Evolutionary conservation across 2,329 filamentous ascomycete genomes (phyloP).

Genomic region (Aureobasidium musti): DNA sequence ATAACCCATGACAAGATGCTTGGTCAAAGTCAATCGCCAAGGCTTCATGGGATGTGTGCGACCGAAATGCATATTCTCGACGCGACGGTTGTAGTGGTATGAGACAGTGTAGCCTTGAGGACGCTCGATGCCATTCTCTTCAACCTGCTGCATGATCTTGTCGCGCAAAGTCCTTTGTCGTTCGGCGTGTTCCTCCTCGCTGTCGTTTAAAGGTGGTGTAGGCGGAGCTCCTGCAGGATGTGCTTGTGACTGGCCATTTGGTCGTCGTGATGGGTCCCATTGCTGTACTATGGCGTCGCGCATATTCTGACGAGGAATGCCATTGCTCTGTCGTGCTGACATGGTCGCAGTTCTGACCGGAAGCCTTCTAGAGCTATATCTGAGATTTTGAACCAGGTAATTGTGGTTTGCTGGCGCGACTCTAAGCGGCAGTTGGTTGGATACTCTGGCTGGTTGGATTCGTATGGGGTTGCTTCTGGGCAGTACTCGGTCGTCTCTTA

Average conservation of each 20-base stretch:
- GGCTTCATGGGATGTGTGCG: conserved; percentile 99
- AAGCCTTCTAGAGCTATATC: background rate
- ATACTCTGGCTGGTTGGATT: background rate
- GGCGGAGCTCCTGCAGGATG: conserved; percentile 31
- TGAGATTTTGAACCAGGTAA: background rate
- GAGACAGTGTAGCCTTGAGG: conserved; percentile 90
- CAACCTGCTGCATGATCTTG: conserved; percentile 55
- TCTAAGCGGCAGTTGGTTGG: background rate
- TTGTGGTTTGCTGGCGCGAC: conserved; percentile 17
- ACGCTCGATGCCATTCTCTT: conserved; percentile 68
- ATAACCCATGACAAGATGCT: conserved; percentile 91
- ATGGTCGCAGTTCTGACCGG: background rate
- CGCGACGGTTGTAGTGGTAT: conserved; percentile 91
- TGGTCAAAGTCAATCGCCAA: conserved; percentile 92
- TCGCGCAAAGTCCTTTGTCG: conserved; percentile 50
- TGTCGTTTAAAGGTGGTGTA: conserved; percentile 51
- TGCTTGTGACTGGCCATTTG: conserved; percentile 13
- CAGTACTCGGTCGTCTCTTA: background rate
- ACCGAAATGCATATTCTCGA: conserved; percentile 96
- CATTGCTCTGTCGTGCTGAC: conserved; percentile 24
- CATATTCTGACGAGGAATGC: conserved; percentile 29
- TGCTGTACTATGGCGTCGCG: conserved; percentile 33
- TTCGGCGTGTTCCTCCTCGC: conserved; percentile 51
- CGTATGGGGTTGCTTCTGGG: background rate
- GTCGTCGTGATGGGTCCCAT: conserved; percentile 24